phyloP scores from a whole-genome alignment of 805 yeast species.

The Starmerella floris region DNA sequence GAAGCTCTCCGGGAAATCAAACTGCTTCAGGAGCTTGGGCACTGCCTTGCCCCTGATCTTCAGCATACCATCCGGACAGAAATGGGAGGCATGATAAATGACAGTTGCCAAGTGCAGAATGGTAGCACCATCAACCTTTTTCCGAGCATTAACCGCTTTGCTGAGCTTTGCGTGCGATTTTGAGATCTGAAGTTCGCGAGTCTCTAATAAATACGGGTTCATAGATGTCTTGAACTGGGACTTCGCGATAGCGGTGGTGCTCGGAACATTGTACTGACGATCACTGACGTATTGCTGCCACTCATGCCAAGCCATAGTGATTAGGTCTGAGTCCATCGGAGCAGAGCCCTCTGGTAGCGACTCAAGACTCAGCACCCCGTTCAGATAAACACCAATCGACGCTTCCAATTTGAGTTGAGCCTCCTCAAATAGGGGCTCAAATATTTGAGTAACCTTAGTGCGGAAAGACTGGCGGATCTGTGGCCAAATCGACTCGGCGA shows the following conservation, averaged over 20 bases:
- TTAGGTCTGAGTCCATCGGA: background rate
- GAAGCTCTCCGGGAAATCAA: constrained; percentile 19
- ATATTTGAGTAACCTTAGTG: background rate
- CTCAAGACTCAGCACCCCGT: constrained; percentile 14
- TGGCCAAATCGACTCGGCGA: constrained; percentile 5
- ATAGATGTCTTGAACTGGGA: constrained; percentile 6
- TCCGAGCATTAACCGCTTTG: constrained; percentile 10
- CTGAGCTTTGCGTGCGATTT: constrained; percentile 5
- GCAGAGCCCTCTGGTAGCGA: too few relatives aligned
- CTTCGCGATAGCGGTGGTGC: constrained; percentile 4
- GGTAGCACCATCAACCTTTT: constrained; percentile 19
- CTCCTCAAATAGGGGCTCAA: constrained; percentile 9
- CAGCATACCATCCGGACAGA: constrained; percentile 16
- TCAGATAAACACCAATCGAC: constrained; percentile 19
- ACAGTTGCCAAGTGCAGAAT: constrained; percentile 23
- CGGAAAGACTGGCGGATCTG: constrained; percentile 5
- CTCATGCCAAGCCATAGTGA: constrained; percentile 15
- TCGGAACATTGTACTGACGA: constrained; percentile 11
- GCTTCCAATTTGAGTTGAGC: constrained; percentile 8
- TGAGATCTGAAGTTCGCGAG: constrained; percentile 3
- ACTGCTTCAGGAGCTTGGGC: constrained; percentile 23
- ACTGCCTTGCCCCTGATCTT: constrained; percentile 24
- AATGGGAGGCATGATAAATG: constrained; percentile 15
- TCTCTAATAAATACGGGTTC: background rate
- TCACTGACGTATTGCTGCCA: constrained; percentile 21